Percentiles rank a stretch among this genome's conserved stretches.
Conservation (phyloP, 2,329 filamentous ascomycete species). For the Tetracladium maxilliforme region DNA sequence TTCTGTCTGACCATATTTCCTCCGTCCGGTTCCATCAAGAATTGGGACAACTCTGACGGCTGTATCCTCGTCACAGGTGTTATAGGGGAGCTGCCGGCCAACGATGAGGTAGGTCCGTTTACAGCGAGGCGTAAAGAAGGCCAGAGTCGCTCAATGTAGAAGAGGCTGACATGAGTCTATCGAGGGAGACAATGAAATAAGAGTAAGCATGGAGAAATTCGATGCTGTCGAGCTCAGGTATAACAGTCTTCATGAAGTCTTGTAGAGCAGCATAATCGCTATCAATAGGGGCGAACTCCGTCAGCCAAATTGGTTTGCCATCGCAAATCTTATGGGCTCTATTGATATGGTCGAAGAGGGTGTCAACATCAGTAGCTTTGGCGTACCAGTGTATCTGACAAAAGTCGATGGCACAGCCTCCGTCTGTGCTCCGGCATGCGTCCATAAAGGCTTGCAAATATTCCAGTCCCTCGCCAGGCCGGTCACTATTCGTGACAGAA, state of each 20-base stretch:
- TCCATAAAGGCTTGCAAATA: constrained; percentile 26
- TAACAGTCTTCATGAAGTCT: constrained; percentile 23
- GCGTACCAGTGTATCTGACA: constrained; percentile 32
- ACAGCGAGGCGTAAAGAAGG: constrained; percentile 2
- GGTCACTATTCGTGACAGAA: constrained; percentile 28
- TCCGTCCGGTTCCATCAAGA: too few species aligned
- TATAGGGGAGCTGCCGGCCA: too few species aligned
- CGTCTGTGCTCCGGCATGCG: too few species aligned
- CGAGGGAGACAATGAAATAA: constrained; percentile 20
- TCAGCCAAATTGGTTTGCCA: constrained; percentile 25
- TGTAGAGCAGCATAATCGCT: constrained; percentile 14
- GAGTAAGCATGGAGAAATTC: constrained; percentile 22
- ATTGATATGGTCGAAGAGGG: constrained; percentile 26
- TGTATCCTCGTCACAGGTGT: too few species aligned
- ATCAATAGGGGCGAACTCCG: constrained; percentile 24
- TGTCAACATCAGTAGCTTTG: constrained; percentile 14
- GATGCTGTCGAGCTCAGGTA: constrained; percentile 25
- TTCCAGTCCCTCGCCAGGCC: constrained; percentile 21
- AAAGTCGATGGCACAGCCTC: constrained; percentile 25
- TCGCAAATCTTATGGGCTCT: constrained; percentile 19
- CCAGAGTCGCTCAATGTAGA: constrained; percentile 3
- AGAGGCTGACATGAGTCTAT: constrained; percentile 11
- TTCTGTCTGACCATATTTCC: too few species aligned
- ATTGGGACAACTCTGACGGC: too few species aligned
- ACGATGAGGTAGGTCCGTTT: too few species aligned